These are phyloP conservation scores for Dactylonectria estremocensis DNA, from an alignment of 2,329 filamentous ascomycete species.

Conservation along the genomic window DNA sequence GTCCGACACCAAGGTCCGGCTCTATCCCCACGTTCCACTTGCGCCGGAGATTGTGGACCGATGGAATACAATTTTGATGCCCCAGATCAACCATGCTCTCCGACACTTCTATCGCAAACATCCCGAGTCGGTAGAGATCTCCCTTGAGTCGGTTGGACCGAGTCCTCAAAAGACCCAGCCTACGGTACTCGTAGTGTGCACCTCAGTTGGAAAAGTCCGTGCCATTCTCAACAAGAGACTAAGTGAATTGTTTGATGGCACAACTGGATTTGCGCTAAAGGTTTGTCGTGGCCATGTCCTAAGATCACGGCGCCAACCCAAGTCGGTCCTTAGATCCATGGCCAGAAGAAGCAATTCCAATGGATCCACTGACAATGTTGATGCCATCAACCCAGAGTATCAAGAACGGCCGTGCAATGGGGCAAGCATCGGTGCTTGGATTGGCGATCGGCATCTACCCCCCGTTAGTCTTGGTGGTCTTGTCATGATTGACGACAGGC, in stretches of 20 bases:
- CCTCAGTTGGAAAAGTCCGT: constrained; percentile 80
- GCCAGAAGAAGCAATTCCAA: constrained; percentile 50
- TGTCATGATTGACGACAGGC: constrained; percentile 85
- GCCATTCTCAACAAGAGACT: constrained; percentile 80
- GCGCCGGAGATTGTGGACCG: constrained; percentile 75
- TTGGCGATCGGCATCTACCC: constrained; percentile 86
- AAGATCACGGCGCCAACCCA: constrained; percentile 67
- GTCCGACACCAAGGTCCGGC: constrained; percentile 63
- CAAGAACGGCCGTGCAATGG: constrained; percentile 86
- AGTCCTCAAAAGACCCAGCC: constrained; percentile 76
- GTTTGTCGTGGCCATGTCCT: constrained; percentile 80
- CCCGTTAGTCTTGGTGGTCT: constrained; percentile 93
- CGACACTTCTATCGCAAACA: constrained; percentile 81
- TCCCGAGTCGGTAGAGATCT: constrained; percentile 84
- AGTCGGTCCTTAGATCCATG: constrained; percentile 52
- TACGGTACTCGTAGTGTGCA: constrained; percentile 84
- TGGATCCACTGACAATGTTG: constrained; percentile 55
- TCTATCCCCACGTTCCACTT: constrained; percentile 73
- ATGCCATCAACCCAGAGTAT: constrained; percentile 79
- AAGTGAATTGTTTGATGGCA: constrained; percentile 74
- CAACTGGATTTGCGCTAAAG: constrained; percentile 75
- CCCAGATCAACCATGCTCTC: constrained; percentile 80
- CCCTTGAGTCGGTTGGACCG: constrained; percentile 81
- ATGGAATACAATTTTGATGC: constrained; percentile 81
- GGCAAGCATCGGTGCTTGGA: constrained; percentile 93